Evolutionary conservation across 1,284 basidiomycete species (phyloP).

Genomic region (Blastosporella zonata): DNA sequence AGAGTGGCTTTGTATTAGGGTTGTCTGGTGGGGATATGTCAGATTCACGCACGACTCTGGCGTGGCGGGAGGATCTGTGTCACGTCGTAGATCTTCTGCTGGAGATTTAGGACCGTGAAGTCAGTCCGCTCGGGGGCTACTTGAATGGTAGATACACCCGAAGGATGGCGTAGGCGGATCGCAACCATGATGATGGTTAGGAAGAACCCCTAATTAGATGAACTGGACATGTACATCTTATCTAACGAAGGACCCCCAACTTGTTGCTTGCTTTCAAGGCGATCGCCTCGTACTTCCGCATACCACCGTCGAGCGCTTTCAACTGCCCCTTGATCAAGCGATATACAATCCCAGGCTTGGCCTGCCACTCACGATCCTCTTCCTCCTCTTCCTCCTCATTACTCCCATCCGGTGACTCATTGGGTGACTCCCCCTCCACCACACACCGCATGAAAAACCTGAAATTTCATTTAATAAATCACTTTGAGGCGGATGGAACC

Average conservation of each 20-base stretch:
- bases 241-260: conserved; percentile 15
- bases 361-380: conserved; percentile 20
- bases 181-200: conserved; percentile 46
- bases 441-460: conserved; percentile 39
- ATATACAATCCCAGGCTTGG: conserved; percentile 32
- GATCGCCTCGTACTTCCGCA: conserved; percentile 23
- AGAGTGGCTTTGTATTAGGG: conserved; percentile 9
- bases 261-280: conserved; percentile 21
- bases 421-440: conserved; percentile 35
- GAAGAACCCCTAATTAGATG: conserved; percentile 5
- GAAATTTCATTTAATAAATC: not conserved
- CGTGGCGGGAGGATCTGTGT: conserved; percentile 73
- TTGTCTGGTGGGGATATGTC: conserved; percentile 2
- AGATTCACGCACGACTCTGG: conserved; percentile 64
- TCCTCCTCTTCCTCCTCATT: conserved; percentile 31
- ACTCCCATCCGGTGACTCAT: conserved; percentile 19
- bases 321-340: conserved; percentile 33
- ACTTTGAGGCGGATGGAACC: conserved; percentile 24
- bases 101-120: conserved; percentile 69
- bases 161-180: conserved; percentile 75
- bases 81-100: conserved; percentile 62
- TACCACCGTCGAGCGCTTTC: conserved; percentile 30
- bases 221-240: conserved; percentile 6
- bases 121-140: conserved; percentile 53
- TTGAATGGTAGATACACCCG: conserved; percentile 77